Conservation (phyloP, 139 green algal genomes). For the Astrephomene gubernaculifera region DNA sequence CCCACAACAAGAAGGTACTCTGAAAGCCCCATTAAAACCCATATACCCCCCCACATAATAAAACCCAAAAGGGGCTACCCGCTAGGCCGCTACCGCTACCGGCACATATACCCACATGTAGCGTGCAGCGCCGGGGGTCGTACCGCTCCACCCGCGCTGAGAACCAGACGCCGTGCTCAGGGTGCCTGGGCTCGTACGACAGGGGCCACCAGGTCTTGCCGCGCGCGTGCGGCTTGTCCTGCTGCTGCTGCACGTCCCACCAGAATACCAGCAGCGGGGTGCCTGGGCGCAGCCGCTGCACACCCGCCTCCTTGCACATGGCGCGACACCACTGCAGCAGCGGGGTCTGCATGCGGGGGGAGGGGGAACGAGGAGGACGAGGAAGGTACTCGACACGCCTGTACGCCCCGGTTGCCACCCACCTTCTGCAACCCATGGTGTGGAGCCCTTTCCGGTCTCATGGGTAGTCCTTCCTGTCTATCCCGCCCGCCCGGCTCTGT, state of each 20-base stretch:
- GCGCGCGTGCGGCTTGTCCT: background rate
- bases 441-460: too few relatives aligned
- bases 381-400: background rate
- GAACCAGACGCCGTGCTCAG: slow-evolving; percentile 29
- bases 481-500: too few relatives aligned
- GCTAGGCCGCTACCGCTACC: too few relatives aligned
- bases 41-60: too few relatives aligned
- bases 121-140: background rate
- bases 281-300: background rate
- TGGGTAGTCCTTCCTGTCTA: too few relatives aligned
- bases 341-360: background rate
- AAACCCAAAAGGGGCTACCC: too few relatives aligned
- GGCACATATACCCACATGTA: background rate
- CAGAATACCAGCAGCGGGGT: slow-evolving; percentile 23
- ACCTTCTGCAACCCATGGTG: too few relatives aligned
- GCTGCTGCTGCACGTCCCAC: slow-evolving; percentile 2
- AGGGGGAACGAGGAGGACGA: background rate
- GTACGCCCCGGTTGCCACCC: too few relatives aligned
- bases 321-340: slow-evolving; percentile 8
- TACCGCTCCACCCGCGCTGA: background rate
- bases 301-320: background rate
- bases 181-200: background rate
- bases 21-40: too few relatives aligned
- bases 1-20: too few relatives aligned
- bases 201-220: slow-evolving; percentile 28